Percentiles rank a stretch among this genome's conserved stretches.
phyloP scores from a whole-genome alignment of 2,329 filamentous ascomycete genomes.

The Neonectria ditissima region DNA sequence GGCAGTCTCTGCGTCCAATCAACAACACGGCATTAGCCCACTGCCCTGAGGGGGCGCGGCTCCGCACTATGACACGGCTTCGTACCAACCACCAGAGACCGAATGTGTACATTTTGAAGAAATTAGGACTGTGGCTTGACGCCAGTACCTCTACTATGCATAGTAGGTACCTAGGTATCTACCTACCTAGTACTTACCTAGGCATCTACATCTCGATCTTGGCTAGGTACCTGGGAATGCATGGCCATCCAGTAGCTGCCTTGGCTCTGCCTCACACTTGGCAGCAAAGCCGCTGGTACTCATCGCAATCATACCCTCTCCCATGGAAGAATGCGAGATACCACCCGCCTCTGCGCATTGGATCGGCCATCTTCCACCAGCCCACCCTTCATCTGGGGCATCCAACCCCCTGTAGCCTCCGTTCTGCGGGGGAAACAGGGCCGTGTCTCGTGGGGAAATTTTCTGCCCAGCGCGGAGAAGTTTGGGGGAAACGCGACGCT shows the following conservation, averaged over 20 bases:
- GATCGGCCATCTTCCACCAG: neutral
- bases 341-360: neutral
- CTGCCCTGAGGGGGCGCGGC: neutral
- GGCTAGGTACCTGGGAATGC: too few relatives aligned
- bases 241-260: too few relatives aligned
- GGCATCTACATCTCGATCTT: too few relatives aligned
- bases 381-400: slow-evolving; percentile 2
- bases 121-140: neutral
- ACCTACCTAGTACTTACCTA: too few relatives aligned
- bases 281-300: too few relatives aligned
- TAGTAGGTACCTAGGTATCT: too few relatives aligned
- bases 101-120: neutral
- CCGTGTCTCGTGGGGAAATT: slow-evolving; percentile 8
- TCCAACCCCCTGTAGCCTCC: slow-evolving; percentile 10
- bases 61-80: too few relatives aligned
- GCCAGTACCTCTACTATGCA: too few relatives aligned
- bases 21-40: slow-evolving; percentile 4
- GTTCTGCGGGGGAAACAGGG: neutral
- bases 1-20: neutral
- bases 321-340: neutral
- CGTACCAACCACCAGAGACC: too few relatives aligned
- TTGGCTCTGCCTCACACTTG: neutral
- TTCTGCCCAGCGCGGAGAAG: slow-evolving; percentile 9
- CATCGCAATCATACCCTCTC: too few relatives aligned
- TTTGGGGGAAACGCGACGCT: neutral